These are phyloP conservation scores for Sutorius australiensis DNA, from an alignment of 768 basidiomycete genomes.

Conservation along the genomic window DNA sequence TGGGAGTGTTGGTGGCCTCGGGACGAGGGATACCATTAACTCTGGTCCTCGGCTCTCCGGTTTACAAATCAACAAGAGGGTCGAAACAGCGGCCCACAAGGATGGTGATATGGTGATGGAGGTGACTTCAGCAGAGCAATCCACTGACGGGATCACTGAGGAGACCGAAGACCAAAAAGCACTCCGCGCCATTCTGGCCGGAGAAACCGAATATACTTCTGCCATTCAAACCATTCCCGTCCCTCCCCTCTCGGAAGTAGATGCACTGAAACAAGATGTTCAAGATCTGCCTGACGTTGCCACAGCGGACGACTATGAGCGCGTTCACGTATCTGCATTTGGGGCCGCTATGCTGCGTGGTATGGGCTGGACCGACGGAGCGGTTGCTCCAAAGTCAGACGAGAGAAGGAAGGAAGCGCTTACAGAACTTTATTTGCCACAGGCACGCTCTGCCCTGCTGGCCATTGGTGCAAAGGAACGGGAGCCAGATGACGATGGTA, in stretches of 20 bases:
- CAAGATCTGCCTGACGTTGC: constrained; percentile 72
- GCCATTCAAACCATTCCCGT: constrained; percentile 58
- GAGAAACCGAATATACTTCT: constrained; percentile 35
- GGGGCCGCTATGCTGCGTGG: constrained; percentile 90
- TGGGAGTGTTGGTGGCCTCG: no score
- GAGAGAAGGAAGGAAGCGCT: constrained; percentile 52
- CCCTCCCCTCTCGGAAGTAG: constrained; percentile 65
- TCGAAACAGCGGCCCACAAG: no score
- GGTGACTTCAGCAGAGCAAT: constrained; percentile 3
- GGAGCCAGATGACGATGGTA: constrained; percentile 71
- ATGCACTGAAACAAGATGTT: constrained; percentile 83
- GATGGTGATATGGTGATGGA: no score
- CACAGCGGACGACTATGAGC: constrained; percentile 80
- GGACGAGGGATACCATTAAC: constrained; percentile 45
- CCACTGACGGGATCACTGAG: constrained; percentile 35
- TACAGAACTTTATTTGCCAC: constrained; percentile 78
- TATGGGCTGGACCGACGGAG: constrained; percentile 94
- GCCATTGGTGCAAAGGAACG: constrained; percentile 94
- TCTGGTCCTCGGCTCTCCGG: constrained; percentile 70
- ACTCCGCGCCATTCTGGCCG: constrained; percentile 71
- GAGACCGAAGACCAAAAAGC: constrained; percentile 79
- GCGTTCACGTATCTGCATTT: constrained; percentile 89
- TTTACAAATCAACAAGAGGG: constrained; percentile 43
- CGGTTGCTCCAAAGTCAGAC: constrained; percentile 57
- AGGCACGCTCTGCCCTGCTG: constrained; percentile 76